Base-by-base conservation (phyloP, 768 basidiomycete genomes). In the Phallus indusiatus region DNA sequence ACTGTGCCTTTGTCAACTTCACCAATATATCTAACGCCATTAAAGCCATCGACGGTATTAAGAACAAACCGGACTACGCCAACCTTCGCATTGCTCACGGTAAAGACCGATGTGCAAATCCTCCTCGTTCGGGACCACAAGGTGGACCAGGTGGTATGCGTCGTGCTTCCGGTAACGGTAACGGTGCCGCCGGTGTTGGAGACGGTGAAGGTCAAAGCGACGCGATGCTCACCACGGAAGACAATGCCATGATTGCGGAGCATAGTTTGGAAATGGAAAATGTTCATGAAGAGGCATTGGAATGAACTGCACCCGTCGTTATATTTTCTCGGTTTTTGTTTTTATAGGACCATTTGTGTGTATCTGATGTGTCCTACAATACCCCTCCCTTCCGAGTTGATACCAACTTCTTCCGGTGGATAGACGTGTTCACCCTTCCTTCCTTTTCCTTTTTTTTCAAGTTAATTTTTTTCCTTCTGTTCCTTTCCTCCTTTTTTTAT, bases 1-100 rank as follows among this genome's bases (percentile, higher is more conserved):
- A 93, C 74, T 94, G 93, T 69, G 92, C 91, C 33, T 99, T 94
- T 68, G 87, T 93, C 67, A 96, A 95, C 76, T 95, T 94, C 65
- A 95, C 93, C 35, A 94, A 94, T 74, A 84, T 96, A 64, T 85
- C 86, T 54, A 94, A 94, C 68, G 93, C 94, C 12, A 93, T 94
- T 78, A 97, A 97, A 76, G 94, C 95, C n/a, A 94, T 98, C 67
- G 95, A 98, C 59, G 88, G 86, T 8, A 82, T 96, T 72, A 95
- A 95, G 81, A 82, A 78, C 68, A 90, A 92, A 68, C 82, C 90
- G 1, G 94, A 97, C 68, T 98, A 98, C 68, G 77, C 82, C 17
- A 86, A 85, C 70, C 74, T 97, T 64, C 86, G 92, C 46, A 90
- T 99, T 60, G 87, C 93, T 16, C 94, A 94, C 72, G 94, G 94